Conservation (phyloP, 805 yeast genomes). For the Lachancea nothofagi region DNA sequence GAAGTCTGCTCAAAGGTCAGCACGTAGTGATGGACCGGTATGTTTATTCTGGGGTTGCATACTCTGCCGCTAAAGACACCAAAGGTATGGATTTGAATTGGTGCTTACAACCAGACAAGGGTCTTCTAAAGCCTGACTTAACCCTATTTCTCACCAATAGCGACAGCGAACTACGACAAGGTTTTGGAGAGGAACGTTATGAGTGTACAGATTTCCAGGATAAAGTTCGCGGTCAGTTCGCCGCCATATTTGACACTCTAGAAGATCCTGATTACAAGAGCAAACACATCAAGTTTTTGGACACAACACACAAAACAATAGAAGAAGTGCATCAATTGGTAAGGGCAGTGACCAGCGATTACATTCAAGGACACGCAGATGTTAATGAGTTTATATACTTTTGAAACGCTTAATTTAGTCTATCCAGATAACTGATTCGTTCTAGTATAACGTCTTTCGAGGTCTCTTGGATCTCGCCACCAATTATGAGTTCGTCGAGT, state of each 20-base stretch:
- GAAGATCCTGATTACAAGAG: slow-evolving; percentile 20
- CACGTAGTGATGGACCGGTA: slow-evolving; percentile 77
- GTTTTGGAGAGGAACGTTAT: slow-evolving; percentile 93
- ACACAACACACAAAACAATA: slow-evolving; percentile 55
- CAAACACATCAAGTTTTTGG: slow-evolving; percentile 41
- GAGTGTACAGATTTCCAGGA: slow-evolving; percentile 70
- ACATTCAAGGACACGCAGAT: slow-evolving; percentile 5
- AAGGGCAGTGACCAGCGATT: slow-evolving; percentile 32
- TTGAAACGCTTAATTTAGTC: slow-evolving; percentile 46
- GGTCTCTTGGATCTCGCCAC: slow-evolving; percentile 88
- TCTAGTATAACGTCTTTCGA: slow-evolving; percentile 63
- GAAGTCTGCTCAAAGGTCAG: slow-evolving; percentile 41
- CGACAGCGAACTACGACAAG: slow-evolving; percentile 46
- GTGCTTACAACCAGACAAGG: slow-evolving; percentile 78
- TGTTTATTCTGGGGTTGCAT: slow-evolving; percentile 89
- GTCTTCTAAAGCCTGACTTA: slow-evolving; percentile 81
- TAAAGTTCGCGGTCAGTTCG: slow-evolving; percentile 60
- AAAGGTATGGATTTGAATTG: slow-evolving; percentile 57
- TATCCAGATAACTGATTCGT: slow-evolving; percentile 60
- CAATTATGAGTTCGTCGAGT: slow-evolving; percentile 80
- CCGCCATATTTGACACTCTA: slow-evolving; percentile 37
- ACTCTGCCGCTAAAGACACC: slow-evolving; percentile 67
- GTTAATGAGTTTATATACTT: slow-evolving; percentile 14
- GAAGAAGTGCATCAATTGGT: slow-evolving; percentile 49
- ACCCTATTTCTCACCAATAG: slow-evolving; percentile 67